Conservation (phyloP, 768 basidiomycete genomes). For the Fibroporia radiculosa region DNA sequence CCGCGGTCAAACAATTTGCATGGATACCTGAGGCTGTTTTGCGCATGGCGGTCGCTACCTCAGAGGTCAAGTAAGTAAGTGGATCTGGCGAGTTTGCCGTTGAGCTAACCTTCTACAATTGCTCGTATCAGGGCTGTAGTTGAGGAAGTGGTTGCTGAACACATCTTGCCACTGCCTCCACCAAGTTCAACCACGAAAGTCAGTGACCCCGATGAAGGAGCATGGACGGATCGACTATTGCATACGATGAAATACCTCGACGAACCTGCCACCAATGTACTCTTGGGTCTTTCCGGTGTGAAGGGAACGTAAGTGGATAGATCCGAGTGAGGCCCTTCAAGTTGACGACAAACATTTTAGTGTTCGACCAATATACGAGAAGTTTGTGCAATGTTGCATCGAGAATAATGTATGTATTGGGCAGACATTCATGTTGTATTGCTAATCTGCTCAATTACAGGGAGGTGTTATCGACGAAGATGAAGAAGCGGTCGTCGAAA, state of each 20-base stretch:
- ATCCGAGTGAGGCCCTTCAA: not conserved
- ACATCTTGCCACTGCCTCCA: conserved; percentile 55
- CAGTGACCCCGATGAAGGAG: conserved; percentile 64
- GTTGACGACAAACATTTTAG: conserved; percentile 25
- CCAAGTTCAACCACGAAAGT: conserved; percentile 36
- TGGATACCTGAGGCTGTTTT: conserved; percentile 88
- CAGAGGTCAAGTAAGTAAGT: conserved; percentile 49
- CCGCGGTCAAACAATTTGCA: conserved; percentile 71
- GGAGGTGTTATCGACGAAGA: conserved; percentile 87
- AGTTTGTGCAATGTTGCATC: conserved; percentile 66
- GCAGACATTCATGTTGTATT: not conserved
- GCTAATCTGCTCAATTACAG: conserved; percentile 31
- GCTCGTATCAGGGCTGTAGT: conserved; percentile 39
- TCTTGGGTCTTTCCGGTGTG: conserved; percentile 58
- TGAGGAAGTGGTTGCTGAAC: conserved; percentile 63
- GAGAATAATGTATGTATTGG: conserved; percentile 69
- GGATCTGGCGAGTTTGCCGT: not conserved
- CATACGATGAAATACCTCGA: conserved; percentile 62
- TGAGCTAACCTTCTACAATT: not conserved
- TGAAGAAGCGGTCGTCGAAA: conserved; percentile 52
- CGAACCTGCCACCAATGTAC: conserved; percentile 44
- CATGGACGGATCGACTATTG: conserved; percentile 83
- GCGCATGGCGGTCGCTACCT: conserved; percentile 38
- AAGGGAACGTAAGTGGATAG: conserved; percentile 45
- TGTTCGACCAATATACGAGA: conserved; percentile 63